Evolutionary conservation across 2,329 filamentous ascomycete species (phyloP), one percentile per base, ranked within the genome.

Genomic region (Aspergillus quadricinctus): DNA sequence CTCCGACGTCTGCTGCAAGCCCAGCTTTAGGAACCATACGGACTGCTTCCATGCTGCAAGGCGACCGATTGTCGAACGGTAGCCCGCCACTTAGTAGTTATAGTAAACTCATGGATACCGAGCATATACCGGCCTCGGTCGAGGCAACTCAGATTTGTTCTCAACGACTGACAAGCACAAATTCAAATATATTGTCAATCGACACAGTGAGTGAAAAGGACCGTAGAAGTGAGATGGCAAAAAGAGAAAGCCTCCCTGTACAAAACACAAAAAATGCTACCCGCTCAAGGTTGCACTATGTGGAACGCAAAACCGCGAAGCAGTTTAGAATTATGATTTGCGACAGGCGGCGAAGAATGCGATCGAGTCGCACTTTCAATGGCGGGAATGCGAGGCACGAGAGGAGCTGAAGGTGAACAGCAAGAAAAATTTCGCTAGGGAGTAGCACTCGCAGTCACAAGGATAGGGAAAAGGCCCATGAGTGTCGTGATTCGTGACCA

Each of bases 401-500:
- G 5, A 14, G 19, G 27, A 50, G 46, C 25, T 41, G n/a, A 41
- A 49, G 45, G 37, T 46, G 31, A 53, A 11, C 25, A 41, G 35
- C 40, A 46, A 52, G 41, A 48, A 50, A 52, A 48, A 50, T 19
- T 49, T 61, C 45, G 60, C 25, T 19, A 57, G 55, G 58, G 56
- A 57, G 40, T 55, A 53, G 53, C 35, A 62, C 19, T 19, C n/a
- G 41, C n/a, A 21, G 41, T 19, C n/a, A 14, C 41, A 45, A 49
- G 60, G 60, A 61, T 57, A 55, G 5, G 49, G 52, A 52, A 25
- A 53, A 41, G 52, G 52, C 54, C 35, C 55, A 58, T 60, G 50
- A 52, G 59, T 37, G 52, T 59, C 55, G 59, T 63, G 61, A 63
- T 53, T 59, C 56, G 59, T 61, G 61, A 63, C 56, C 57, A 53